Conservation (phyloP, 2,329 filamentous ascomycete species). For the Botrytis pseudocinerea region DNA sequence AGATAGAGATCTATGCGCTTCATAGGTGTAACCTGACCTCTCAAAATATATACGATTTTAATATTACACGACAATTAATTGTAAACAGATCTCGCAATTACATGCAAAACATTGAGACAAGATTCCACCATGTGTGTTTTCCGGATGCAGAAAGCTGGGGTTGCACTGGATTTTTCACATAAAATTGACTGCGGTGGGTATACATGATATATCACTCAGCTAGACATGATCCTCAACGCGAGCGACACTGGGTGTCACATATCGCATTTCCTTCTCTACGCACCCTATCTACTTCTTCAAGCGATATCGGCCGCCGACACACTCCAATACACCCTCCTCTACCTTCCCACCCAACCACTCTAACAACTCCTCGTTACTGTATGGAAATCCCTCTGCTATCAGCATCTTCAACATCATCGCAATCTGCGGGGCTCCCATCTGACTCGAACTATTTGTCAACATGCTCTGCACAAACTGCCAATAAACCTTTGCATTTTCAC, state of each 20-base stretch:
- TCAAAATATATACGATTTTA: not conserved
- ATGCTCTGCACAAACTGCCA: conserved; percentile 93
- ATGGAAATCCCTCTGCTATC: conserved; percentile 83
- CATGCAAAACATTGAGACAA: not conserved
- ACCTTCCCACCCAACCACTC: conserved; percentile 80
- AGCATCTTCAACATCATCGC: conserved; percentile 95
- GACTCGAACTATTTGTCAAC: conserved; percentile 82
- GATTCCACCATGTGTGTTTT: not conserved
- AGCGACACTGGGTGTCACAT: not conserved
- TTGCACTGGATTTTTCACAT: not conserved
- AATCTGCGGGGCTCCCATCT: conserved; percentile 80
- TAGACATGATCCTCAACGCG: not conserved
- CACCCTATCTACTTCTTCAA: conserved; percentile 55
- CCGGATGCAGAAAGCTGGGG: not conserved
- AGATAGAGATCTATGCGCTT: not conserved
- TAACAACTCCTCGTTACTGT: conserved; percentile 83
- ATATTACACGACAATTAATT: not conserved
- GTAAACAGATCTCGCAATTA: not conserved
- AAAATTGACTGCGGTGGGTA: not conserved
- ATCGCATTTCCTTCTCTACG: not conserved
- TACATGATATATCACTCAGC: not conserved
- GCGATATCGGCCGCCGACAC: conserved; percentile 69
- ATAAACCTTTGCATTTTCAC: conserved; percentile 71
- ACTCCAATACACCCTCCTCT: conserved; percentile 67
- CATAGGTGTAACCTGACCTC: not conserved